Percentiles rank a stretch among this genome's conserved stretches.
Evolutionary conservation across 257 asterid species (phyloP).

Genomic region (Solanum gandarillasii): DNA sequence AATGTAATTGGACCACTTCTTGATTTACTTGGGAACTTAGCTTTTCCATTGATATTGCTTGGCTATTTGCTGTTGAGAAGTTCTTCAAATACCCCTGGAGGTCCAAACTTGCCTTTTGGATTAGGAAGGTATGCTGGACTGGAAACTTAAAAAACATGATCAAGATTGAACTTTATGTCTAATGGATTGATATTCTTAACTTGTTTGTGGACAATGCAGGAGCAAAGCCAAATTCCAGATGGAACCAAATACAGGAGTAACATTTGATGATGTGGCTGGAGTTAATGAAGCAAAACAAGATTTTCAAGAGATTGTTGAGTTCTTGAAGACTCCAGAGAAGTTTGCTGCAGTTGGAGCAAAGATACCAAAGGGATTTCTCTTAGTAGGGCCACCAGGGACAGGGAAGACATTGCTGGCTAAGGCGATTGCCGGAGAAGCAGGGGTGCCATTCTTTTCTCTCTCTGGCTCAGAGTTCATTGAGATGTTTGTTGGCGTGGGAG

Average conservation of each 20-base stretch:
- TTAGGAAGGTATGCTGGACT: slow-evolving; percentile 36
- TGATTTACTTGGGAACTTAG: slow-evolving; percentile 43
- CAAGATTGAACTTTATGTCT: background rate
- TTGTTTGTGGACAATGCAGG: slow-evolving; percentile 15
- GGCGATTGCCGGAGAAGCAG: slow-evolving; percentile 72
- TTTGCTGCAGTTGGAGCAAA: slow-evolving; percentile 57
- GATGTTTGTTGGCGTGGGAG: slow-evolving; percentile 78
- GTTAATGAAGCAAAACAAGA: slow-evolving; percentile 67
- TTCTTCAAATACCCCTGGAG: slow-evolving; percentile 33
- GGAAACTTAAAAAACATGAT: background rate
- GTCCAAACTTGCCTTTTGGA: slow-evolving; percentile 60
- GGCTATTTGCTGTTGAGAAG: slow-evolving; percentile 30
- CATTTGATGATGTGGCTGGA: slow-evolving; percentile 75
- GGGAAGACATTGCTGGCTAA: slow-evolving; percentile 65
- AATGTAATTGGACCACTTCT: slow-evolving; percentile 19
- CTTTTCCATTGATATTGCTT: slow-evolving; percentile 46
- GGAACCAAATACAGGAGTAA: slow-evolving; percentile 68
- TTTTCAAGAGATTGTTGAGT: slow-evolving; percentile 50
- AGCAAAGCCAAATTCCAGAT: slow-evolving; percentile 60
- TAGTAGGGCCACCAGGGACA: slow-evolving; percentile 64
- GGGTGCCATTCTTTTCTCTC: slow-evolving; percentile 53
- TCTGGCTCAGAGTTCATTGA: slow-evolving; percentile 72
- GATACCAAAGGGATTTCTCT: slow-evolving; percentile 49
- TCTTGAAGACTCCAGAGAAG: slow-evolving; percentile 45
- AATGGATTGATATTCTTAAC: background rate